A percentile compares a stretch with the other conserved stretches of the same genome.
phyloP scores from a whole-genome alignment of 805 yeast genomes.

The Millerozyma acaciae region DNA sequence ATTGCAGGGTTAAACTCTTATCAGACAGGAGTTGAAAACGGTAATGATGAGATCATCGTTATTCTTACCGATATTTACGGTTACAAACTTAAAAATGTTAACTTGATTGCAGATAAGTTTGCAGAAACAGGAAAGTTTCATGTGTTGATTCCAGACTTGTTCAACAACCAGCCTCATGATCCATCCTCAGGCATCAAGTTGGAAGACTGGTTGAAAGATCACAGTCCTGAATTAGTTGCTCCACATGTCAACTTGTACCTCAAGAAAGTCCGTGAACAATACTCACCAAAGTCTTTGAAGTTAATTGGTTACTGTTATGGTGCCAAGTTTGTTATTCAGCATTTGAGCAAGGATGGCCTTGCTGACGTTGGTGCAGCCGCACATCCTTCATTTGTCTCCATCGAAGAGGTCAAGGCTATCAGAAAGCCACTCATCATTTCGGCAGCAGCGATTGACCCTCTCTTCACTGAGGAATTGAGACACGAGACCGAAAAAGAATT shows the following conservation, averaged over 20 bases:
- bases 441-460: conserved; percentile 64
- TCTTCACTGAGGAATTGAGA: conserved; percentile 60
- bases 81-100: conserved; percentile 49
- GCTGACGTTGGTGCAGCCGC: conserved; percentile 67
- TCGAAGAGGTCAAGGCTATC: conserved; percentile 56
- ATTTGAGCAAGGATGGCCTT: conserved; percentile 27
- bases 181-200: conserved; percentile 12
- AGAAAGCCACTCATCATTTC: conserved; percentile 60
- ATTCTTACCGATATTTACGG: conserved; percentile 74
- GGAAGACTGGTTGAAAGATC: conserved; percentile 51
- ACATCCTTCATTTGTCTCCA: conserved; percentile 70
- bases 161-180: conserved; percentile 52
- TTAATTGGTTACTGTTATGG: conserved; percentile 25
- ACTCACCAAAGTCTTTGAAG: conserved; percentile 17
- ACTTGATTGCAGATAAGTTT: conserved; percentile 62
- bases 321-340: conserved; percentile 22
- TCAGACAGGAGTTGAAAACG: conserved; percentile 22
- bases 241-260: conserved; percentile 50
- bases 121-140: conserved; percentile 55
- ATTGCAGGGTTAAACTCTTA: conserved; percentile 41
- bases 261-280: conserved; percentile 37
- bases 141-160: conserved; percentile 74
- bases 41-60: conserved; percentile 48
- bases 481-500: conserved; percentile 51
- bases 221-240: conserved; percentile 44